A percentile compares a stretch with the other conserved stretches of the same genome.
phyloP scores from a whole-genome alignment of 2,329 filamentous ascomycete genomes.

The Alternaria arbusti region DNA sequence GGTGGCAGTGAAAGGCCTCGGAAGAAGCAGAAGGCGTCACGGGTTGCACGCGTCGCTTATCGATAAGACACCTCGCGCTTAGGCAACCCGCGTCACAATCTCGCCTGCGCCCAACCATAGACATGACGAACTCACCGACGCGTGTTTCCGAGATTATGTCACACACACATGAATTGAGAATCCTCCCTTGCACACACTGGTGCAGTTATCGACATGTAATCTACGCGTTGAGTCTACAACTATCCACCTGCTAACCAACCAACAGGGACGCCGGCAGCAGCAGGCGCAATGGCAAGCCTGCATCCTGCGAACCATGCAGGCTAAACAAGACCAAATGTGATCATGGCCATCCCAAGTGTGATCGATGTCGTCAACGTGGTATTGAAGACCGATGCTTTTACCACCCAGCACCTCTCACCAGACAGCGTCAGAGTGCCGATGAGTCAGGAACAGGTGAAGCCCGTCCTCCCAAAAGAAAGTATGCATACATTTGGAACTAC shows the following conservation, averaged over 20 bases:
- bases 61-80: not conserved
- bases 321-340: slow-evolving; percentile 45
- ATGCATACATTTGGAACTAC: not conserved
- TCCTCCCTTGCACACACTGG: not conserved
- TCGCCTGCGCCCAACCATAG: not conserved
- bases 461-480: slow-evolving; percentile 37
- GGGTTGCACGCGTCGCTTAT: not conserved
- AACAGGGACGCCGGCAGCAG: slow-evolving; percentile 32
- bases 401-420: slow-evolving; percentile 46
- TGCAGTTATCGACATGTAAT: slow-evolving; percentile 4
- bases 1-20: not conserved
- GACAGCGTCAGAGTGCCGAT: slow-evolving; percentile 20
- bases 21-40: not conserved
- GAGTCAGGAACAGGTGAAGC: slow-evolving; percentile 21
- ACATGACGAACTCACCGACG: not conserved
- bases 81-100: not conserved
- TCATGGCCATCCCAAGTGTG: slow-evolving; percentile 40
- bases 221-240: not conserved
- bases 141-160: not conserved
- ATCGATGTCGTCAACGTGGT: slow-evolving; percentile 41
- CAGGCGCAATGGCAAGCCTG: slow-evolving; percentile 42
- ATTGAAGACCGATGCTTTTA: slow-evolving; percentile 45
- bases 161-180: not conserved
- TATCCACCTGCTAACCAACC: slow-evolving; percentile 13
- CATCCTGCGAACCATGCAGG: slow-evolving; percentile 43